These are phyloP conservation scores for Phytophthora pini DNA, from an alignment of 352 stramenopile species.

Conservation along the genomic window DNA sequence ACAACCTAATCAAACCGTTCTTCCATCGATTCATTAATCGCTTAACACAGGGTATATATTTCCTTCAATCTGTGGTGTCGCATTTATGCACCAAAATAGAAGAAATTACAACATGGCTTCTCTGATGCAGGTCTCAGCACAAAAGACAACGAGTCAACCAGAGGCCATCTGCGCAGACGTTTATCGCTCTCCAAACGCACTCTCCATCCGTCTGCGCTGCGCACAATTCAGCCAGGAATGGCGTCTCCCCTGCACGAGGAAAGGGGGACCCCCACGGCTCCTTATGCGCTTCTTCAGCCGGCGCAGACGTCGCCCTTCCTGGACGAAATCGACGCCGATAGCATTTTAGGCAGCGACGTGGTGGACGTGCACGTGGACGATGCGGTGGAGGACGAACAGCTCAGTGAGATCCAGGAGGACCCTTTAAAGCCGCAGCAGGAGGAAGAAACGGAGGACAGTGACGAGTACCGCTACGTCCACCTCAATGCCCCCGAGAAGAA, in stretches of 20 bases:
- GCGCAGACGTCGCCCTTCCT: slow-evolving; percentile 9
- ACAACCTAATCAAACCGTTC: background rate
- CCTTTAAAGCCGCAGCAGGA: background rate
- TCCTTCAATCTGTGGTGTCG: background rate
- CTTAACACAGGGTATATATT: slow-evolving; percentile 13
- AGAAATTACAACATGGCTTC: slow-evolving; percentile 7
- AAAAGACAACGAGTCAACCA: slow-evolving; percentile 20
- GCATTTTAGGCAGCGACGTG: slow-evolving; percentile 36
- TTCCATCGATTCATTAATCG: background rate
- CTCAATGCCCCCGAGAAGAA: slow-evolving; percentile 75
- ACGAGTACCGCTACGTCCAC: slow-evolving; percentile 73
- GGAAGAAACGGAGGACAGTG: slow-evolving; percentile 29
- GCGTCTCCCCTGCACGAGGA: slow-evolving; percentile 17
- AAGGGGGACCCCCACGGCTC: slow-evolving; percentile 26
- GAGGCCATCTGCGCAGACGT: background rate
- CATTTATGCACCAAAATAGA: slow-evolving; percentile 21
- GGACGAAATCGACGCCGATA: slow-evolving; percentile 33
- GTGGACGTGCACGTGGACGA: slow-evolving; percentile 43
- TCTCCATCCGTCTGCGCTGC: background rate
- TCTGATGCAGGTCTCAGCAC: slow-evolving; percentile 4
- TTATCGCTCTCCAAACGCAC: background rate
- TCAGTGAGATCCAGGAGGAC: slow-evolving; percentile 35
- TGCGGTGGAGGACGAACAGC: slow-evolving; percentile 11
- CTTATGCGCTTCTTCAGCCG: slow-evolving; percentile 32
- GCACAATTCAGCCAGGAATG: background rate